Evolutionary conservation across 2,329 filamentous ascomycete species (phyloP).

Genomic region (Sporothrix mexicana): DNA sequence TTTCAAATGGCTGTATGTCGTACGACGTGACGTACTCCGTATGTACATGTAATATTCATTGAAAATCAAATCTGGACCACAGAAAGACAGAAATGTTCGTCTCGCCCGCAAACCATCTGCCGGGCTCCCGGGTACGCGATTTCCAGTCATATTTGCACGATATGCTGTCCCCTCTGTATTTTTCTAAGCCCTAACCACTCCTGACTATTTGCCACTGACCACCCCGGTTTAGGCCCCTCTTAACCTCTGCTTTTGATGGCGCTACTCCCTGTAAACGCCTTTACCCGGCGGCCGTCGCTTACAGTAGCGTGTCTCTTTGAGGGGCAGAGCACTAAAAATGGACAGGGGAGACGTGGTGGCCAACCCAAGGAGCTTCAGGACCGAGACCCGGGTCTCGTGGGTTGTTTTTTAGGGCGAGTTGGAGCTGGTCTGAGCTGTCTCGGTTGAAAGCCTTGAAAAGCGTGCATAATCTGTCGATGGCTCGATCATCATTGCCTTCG

Average conservation of each 20-base stretch:
- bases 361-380: conserved; percentile 10
- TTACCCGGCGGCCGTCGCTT: conserved; percentile 18
- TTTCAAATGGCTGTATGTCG: too few relatives aligned
- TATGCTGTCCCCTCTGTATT: not conserved
- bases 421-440: not conserved
- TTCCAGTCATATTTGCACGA: not conserved
- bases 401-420: too few relatives aligned
- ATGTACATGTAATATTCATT: not conserved
- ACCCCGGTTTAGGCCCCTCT: conserved; percentile 3
- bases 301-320: conserved; percentile 5
- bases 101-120: not conserved
- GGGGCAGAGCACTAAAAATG: not conserved
- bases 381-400: not conserved
- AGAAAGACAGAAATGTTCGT: not conserved
- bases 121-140: not conserved
- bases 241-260: not conserved
- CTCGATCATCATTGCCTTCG: not conserved
- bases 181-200: not conserved
- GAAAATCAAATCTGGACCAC: too few relatives aligned
- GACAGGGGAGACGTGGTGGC: not conserved
- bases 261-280: conserved; percentile 15
- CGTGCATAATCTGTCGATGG: not conserved
- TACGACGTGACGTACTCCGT: not conserved
- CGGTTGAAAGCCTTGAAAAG: not conserved
- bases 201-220: not conserved